A percentile compares a stretch with the other conserved stretches of the same genome.
phyloP scores from a whole-genome alignment of 2,329 filamentous ascomycete species.

The Dactylellina parvicollis region DNA sequence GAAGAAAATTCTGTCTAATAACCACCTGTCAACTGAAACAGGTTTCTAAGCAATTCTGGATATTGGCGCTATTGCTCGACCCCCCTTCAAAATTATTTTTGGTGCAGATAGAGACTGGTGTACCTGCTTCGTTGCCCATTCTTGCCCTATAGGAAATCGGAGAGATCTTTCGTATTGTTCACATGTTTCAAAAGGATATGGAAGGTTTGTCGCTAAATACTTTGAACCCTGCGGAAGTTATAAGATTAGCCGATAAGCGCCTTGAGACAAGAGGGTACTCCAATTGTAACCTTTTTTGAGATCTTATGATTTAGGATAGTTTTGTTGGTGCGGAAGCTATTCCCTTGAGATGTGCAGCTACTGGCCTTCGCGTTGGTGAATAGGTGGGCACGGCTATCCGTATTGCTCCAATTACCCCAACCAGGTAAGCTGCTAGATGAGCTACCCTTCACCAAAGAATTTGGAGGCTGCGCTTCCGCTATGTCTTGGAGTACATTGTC shows the following conservation, averaged over 20 bases:
- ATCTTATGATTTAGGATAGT: slow-evolving; percentile 95
- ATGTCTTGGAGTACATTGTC: slow-evolving; percentile 81
- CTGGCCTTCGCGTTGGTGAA: neutral
- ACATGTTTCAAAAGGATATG: slow-evolving; percentile 86
- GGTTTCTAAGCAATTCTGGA: neutral
- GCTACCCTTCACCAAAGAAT: slow-evolving; percentile 83
- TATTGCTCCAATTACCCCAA: slow-evolving; percentile 87
- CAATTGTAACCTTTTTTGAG: slow-evolving; percentile 75
- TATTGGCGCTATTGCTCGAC: slow-evolving; percentile 81
- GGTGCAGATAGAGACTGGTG: slow-evolving; percentile 92
- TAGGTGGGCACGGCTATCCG: slow-evolving; percentile 66
- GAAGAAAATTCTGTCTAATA: too few relatives aligned
- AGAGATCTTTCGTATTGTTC: slow-evolving; percentile 91
- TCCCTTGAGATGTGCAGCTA: slow-evolving; percentile 61
- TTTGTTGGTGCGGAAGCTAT: slow-evolving; percentile 60
- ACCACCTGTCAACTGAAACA: neutral
- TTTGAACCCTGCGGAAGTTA: slow-evolving; percentile 73
- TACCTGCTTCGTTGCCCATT: slow-evolving; percentile 96
- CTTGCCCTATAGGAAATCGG: slow-evolving; percentile 85
- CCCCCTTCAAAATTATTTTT: slow-evolving; percentile 87
- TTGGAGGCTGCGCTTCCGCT: slow-evolving; percentile 77
- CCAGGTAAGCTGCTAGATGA: slow-evolving; percentile 83
- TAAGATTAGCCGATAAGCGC: slow-evolving; percentile 49
- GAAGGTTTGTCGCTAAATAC: slow-evolving; percentile 83
- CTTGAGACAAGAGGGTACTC: neutral